phyloP scores from a whole-genome alignment of 1,284 basidiomycete genomes.

The Trametes hirsuta region DNA sequence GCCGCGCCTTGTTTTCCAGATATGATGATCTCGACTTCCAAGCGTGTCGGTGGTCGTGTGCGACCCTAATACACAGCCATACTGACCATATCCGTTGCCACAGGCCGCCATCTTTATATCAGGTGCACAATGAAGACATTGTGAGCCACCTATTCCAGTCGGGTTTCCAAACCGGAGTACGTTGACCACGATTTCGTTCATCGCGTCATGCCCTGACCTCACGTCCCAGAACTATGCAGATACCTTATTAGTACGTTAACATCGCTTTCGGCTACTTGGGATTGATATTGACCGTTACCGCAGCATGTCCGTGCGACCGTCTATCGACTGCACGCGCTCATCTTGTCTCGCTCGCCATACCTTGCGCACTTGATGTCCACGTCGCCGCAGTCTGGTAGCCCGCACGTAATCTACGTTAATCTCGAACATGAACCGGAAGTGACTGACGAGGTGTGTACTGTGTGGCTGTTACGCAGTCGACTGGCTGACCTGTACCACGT shows the following conservation, averaged over 20 bases:
- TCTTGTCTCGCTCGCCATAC: slow-evolving; percentile 84
- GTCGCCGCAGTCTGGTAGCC: slow-evolving; percentile 61
- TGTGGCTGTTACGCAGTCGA: neutral
- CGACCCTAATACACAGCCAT: neutral
- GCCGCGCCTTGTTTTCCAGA: slow-evolving; percentile 6
- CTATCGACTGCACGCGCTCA: slow-evolving; percentile 79
- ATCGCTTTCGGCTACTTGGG: too few species aligned
- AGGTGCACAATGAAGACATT: slow-evolving; percentile 70
- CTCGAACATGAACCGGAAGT: slow-evolving; percentile 80
- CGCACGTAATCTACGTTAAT: slow-evolving; percentile 72
- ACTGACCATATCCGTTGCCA: slow-evolving; percentile 3
- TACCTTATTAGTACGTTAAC: slow-evolving; percentile 65
- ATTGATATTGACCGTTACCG: neutral
- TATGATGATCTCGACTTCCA: neutral
- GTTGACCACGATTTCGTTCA: slow-evolving; percentile 32
- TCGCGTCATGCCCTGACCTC: slow-evolving; percentile 7
- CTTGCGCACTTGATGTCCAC: slow-evolving; percentile 85
- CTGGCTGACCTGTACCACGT: neutral
- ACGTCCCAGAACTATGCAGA: slow-evolving; percentile 75
- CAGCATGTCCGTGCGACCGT: slow-evolving; percentile 77
- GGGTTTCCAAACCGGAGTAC: slow-evolving; percentile 79
- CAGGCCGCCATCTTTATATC: slow-evolving; percentile 47
- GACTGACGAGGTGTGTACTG: slow-evolving; percentile 72
- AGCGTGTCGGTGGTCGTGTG: neutral
- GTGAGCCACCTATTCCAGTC: slow-evolving; percentile 75